These are phyloP conservation scores for Fraxinus sp. DNA, from an alignment of 305 asterid species.

Conservation along the genomic window DNA sequence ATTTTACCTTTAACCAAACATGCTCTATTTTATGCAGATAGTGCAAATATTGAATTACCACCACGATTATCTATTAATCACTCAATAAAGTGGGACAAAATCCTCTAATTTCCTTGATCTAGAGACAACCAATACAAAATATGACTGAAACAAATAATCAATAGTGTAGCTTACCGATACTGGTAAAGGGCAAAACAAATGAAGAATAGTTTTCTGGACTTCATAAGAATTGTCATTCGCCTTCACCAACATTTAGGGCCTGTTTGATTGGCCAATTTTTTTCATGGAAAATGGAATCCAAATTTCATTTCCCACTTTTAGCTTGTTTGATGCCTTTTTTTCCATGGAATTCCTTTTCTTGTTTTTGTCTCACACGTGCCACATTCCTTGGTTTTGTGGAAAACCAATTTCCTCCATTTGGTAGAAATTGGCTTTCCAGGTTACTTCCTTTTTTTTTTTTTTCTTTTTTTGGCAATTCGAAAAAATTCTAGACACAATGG, in stretches of 20 bases:
- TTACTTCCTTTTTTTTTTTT: too few species aligned
- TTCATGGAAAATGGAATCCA: too few species aligned
- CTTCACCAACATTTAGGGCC: neutral
- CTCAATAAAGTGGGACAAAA: neutral
- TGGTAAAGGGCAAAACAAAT: neutral
- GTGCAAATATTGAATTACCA: neutral
- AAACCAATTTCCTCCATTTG: too few species aligned
- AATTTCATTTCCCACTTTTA: too few species aligned
- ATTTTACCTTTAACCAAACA: neutral
- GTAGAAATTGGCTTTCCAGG: too few species aligned
- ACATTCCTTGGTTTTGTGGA: too few species aligned
- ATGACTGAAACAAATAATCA: neutral
- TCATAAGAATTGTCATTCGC: neutral
- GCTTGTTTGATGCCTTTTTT: too few species aligned
- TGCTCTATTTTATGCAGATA: neutral
- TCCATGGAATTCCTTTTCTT: too few species aligned
- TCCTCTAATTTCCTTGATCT: neutral
- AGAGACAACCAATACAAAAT: neutral
- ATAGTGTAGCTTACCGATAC: neutral
- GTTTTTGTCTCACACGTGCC: too few species aligned
- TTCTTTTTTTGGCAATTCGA: too few species aligned
- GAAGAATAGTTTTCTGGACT: neutral
- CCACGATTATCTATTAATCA: neutral
- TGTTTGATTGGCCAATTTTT: too few species aligned
- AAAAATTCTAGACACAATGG: too few species aligned